Percentiles rank a stretch among this genome's conserved stretches.
phyloP scores from a whole-genome alignment of 2,329 filamentous ascomycete species.

The Emergomyces pasteurianus region DNA sequence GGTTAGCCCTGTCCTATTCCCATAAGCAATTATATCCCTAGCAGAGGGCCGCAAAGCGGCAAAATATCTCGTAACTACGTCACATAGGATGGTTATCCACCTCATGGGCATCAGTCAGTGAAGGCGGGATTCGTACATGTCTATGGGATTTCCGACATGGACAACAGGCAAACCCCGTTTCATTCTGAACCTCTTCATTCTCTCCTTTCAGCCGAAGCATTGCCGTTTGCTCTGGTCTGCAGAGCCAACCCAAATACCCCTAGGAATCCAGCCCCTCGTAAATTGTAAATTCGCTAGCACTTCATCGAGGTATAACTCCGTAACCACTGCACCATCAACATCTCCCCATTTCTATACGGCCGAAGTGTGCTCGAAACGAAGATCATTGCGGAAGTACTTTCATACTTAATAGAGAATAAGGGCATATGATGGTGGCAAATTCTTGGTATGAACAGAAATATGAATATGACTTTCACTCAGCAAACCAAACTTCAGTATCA shows the following conservation, averaged over 20 bases:
- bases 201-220: background rate
- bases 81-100: background rate
- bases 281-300: background rate
- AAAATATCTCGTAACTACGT: background rate
- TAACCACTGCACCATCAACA: background rate
- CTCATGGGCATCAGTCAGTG: background rate
- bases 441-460: background rate
- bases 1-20: background rate
- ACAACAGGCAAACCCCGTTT: background rate
- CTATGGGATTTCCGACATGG: background rate
- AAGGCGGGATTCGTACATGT: background rate
- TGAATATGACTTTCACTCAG: background rate
- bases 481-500: background rate
- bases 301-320: background rate
- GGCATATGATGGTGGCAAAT: too few relatives aligned
- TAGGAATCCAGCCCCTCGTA: background rate
- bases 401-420: background rate
- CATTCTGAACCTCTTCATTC: background rate
- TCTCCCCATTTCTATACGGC: background rate
- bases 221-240: background rate
- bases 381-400: background rate
- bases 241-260: background rate
- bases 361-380: background rate
- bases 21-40: background rate
- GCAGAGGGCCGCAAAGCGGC: background rate